phyloP scores from a whole-genome alignment of 805 yeast species.

The Kazachstania viticola region DNA sequence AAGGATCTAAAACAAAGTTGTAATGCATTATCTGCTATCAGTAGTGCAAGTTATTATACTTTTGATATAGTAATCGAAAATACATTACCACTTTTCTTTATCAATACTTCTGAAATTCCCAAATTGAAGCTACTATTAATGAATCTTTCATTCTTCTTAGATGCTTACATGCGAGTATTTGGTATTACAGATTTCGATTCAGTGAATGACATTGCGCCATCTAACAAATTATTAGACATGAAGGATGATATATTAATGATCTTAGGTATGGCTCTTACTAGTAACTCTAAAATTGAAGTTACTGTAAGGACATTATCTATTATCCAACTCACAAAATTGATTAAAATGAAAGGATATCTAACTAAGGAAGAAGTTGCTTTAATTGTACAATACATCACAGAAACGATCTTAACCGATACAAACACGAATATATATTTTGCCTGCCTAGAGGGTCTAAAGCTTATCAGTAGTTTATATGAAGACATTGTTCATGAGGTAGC shows the following conservation, averaged over 20 bases:
- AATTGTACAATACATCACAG: slow-evolving; percentile 54
- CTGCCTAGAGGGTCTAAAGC: slow-evolving; percentile 43
- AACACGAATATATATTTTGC: slow-evolving; percentile 43
- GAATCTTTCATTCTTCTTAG: slow-evolving; percentile 47
- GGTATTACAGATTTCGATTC: slow-evolving; percentile 14
- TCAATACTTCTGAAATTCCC: slow-evolving; percentile 33
- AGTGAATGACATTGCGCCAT: slow-evolving; percentile 1
- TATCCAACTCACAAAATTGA: slow-evolving; percentile 48
- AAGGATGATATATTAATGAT: slow-evolving; percentile 61
- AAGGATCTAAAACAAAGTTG: slow-evolving; percentile 55
- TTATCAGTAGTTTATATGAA: slow-evolving; percentile 24
- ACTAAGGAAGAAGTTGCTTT: slow-evolving; percentile 44
- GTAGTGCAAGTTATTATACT: slow-evolving; percentile 34
- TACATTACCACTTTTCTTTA: slow-evolving; percentile 34
- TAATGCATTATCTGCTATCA: slow-evolving; percentile 43
- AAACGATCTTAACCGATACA: slow-evolving; percentile 41
- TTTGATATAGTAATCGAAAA: slow-evolving; percentile 40
- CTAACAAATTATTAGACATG: slow-evolving; percentile 31
- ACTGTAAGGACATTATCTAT: slow-evolving; percentile 57
- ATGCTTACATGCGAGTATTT: slow-evolving; percentile 38
- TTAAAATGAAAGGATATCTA: slow-evolving; percentile 39
- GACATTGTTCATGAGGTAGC: slow-evolving; percentile 38
- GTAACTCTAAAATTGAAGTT: slow-evolving; percentile 56
- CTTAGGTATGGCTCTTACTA: slow-evolving; percentile 56
- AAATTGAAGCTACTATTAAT: slow-evolving; percentile 50